Evolutionary conservation across 164 flowering plant genomes (phyloP), one percentile per base, ranked within the genome.

Genomic region (Buxus sempervirens): DNA sequence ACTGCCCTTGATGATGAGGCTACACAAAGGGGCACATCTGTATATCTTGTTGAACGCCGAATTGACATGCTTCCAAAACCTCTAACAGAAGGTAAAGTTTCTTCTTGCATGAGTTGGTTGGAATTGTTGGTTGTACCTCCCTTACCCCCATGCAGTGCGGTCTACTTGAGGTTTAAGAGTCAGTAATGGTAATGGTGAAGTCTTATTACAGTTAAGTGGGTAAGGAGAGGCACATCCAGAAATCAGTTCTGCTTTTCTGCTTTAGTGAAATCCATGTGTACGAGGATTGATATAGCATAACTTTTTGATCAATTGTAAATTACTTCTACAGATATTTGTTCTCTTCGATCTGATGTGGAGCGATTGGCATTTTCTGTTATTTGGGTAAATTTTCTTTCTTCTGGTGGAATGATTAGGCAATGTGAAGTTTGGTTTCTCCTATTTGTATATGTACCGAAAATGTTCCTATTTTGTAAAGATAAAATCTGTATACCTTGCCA

Each of bases 41-140:
- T 88, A n/a, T 96, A 96, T 82, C 99, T 96, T 75, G 99, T 96
- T 77, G 99, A 93, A 71, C 90, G 97, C 42, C 82, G 99, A 22
- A 96, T 96, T 72, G 99, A 96, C 83, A 96, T 96, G 99, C 97
- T 96, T 70, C 99, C 99, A 23, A 96, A 96, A 77, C 99, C 98
- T 76, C 74, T 96, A 38, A 96, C 99, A 41, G 98, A 96, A 90
- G 99, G 98, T 87, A 51, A 19, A 13, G 20, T 65, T 64, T 67
- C 61, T 73, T 65, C 23, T n/a, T 62, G 8, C 8, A 18, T 24
- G 32, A 23, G 21, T 27, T 36, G 49, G n/a, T 60, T 60, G 27
- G 49, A 41, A 23, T 23, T 21, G 16, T 27, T 49, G 64, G 51
- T 6, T 45, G 45, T 5, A 41, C 12, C 8, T 41, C 45, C 5